Percentiles rank a stretch among this genome's conserved stretches.
phyloP scores from a whole-genome alignment of 208 protist species.

The Trypanosoma theileri region DNA sequence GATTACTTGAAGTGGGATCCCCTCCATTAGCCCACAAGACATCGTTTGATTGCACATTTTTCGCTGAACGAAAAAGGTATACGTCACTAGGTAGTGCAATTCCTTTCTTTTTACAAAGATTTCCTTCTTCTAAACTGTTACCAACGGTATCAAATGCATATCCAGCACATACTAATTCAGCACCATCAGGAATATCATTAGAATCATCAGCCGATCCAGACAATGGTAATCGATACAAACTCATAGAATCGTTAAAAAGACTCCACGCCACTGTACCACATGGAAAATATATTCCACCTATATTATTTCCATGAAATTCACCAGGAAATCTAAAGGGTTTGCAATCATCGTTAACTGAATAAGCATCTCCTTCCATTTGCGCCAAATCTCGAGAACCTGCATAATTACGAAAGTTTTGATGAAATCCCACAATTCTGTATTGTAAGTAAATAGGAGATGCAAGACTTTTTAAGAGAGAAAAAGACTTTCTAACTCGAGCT shows the following conservation, averaged over 20 bases:
- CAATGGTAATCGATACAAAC: slow-evolving; percentile 21
- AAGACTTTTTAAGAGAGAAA: slow-evolving; percentile 25
- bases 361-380: slow-evolving; percentile 25
- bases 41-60: neutral
- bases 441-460: slow-evolving; percentile 26
- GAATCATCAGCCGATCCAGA: neutral
- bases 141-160: slow-evolving; percentile 23
- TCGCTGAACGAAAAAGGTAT: slow-evolving; percentile 51
- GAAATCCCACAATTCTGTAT: slow-evolving; percentile 84
- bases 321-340: slow-evolving; percentile 33
- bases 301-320: slow-evolving; percentile 10
- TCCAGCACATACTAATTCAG: slow-evolving; percentile 24
- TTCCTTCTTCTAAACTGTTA: slow-evolving; percentile 1
- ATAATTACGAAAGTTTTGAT: slow-evolving; percentile 95
- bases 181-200: neutral
- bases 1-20: slow-evolving; percentile 10
- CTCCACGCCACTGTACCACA: slow-evolving; percentile 91
- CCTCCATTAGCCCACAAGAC: neutral
- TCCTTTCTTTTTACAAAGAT: slow-evolving; percentile 48
- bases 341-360: slow-evolving; percentile 16
- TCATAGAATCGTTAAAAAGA: slow-evolving; percentile 90
- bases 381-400: slow-evolving; percentile 30
- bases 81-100: slow-evolving; percentile 84
- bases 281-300: slow-evolving; percentile 55
- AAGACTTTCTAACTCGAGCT: neutral